Base-by-base conservation (phyloP, 2,329 filamentous ascomycete species). In the Fusarium drepaniforme region DNA sequence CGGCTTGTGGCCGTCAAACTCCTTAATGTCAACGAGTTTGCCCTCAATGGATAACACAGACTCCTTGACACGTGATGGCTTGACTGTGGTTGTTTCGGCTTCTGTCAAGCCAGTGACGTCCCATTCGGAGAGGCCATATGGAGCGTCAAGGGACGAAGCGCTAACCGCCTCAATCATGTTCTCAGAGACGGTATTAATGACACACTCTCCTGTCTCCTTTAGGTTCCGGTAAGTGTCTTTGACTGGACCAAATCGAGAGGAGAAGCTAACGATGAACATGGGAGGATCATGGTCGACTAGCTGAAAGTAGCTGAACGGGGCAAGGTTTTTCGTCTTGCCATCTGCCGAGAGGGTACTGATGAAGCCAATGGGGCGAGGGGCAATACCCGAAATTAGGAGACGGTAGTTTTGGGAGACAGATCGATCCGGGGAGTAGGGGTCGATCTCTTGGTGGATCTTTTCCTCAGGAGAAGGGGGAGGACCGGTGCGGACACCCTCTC, bases 91-190 rank as follows among this genome's bases (percentile, higher is more conserved):
- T 30, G 56, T 59, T 7, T 23, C 3, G 15, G 16, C 35, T 12
- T 59, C 56, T 3, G 56, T 59, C 21, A 59, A 12, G 11, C 56
- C 56, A 5, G 56, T 59, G 3, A 59, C 16, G 1, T 59, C 56
- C 56, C 56, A 59, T 40, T 59, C 56, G 0, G 56, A 59, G 1
- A 59, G 3, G 0, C 93, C 93, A 71, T 91, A 91, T 0, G 95
- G 94, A 0, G 93, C 89, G 81, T 97, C 94, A 77, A 97, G 90
- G 15, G 88, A 88, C 2, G 92, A 90, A 15, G 90, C 89, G 80
- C 97, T 97, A 30, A 94, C 94, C 0, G 95, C 94, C 84, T 97
- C 94, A 76, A 95, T 82, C 81, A 92, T 96, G 80, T 92, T 90
- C 83, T 97, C 94, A 3, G 89, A 91, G 76, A 97, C 93, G 73